Base-by-base conservation (phyloP, 306 rosid species). In the Cicer arietinum region DNA sequence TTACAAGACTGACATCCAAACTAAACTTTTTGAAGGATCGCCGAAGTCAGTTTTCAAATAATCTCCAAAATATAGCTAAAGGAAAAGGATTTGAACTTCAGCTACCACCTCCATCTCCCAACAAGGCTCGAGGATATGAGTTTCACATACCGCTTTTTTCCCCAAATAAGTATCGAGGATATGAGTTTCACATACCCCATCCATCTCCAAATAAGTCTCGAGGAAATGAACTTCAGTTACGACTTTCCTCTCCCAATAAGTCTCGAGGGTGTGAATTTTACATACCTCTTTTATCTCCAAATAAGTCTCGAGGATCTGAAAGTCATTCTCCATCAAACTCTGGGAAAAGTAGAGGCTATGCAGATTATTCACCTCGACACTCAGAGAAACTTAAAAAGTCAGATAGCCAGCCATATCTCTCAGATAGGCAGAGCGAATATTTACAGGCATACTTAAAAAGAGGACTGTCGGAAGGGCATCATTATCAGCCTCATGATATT, bases 21-120 rank as follows among this genome's bases (percentile, higher is more conserved):
- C 83, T 89, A 48, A 86, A 87, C 83, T 84, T 92, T 74, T 65
- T 89, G 91, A 90, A 92, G 79, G 96, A 89, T 76, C 84, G 88
- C 18, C 90, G 91, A 18, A 84, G 65, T 86, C 92, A 14, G 35
- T n/a, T 42, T 73, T 25, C 69, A 58, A 45, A 22, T 73, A 56
- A 73, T 14, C 17, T 39, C 11, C 48, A 39, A 13, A 74, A 37
- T 12, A 2, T 74, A 13, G 44, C 80, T 68, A 85, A 75, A 69
- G 70, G 77, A 40, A 57, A 73, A 47, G 88, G 77, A 62, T 42
- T 22, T 9, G 84, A 84, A 73, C 40, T 80, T 59, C 79, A 48
- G n/a, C 75, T 52, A 25, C 77, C 69, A 54, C 69, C 50, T 74
- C 78, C 69, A 60, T 74, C 71, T 10, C 73, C 70, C 7, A 87